These are phyloP conservation scores for Triangularia verruculosa DNA, from an alignment of 2,329 filamentous ascomycete genomes.

Conservation along the genomic window DNA sequence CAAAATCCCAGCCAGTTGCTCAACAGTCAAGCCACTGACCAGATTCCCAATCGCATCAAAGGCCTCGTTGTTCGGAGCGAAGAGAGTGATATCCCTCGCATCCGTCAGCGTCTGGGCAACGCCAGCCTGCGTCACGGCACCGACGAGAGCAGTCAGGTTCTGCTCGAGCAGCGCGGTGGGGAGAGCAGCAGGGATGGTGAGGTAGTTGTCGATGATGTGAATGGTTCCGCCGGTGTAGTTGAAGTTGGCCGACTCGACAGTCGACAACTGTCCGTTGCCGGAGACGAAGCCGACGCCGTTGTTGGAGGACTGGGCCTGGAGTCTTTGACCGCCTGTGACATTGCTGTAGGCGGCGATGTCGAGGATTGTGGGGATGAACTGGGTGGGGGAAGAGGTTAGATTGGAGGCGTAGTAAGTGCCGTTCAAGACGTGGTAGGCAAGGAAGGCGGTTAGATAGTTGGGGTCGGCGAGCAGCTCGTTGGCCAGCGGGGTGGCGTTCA, in stretches of 20 bases:
- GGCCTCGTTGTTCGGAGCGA: conserved; percentile 60
- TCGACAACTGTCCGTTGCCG: conserved; percentile 48
- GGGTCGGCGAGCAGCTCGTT: conserved; percentile 25
- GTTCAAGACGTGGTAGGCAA: conserved; percentile 58
- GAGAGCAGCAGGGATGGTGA: conserved; percentile 44
- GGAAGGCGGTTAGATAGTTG: conserved; percentile 38
- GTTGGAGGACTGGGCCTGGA: conserved; percentile 43
- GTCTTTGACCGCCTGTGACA: conserved; percentile 57
- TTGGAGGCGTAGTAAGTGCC: conserved; percentile 42
- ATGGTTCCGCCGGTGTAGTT: conserved; percentile 55
- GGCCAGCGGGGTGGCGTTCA: conserved; percentile 35
- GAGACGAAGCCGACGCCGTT: conserved; percentile 49
- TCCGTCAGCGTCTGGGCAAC: conserved; percentile 42
- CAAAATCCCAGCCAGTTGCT: conserved; percentile 52
- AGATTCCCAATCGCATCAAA: conserved; percentile 56
- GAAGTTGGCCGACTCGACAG: conserved; percentile 47
- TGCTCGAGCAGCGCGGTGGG: conserved; percentile 40
- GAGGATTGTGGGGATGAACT: conserved; percentile 42
- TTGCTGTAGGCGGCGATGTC: conserved; percentile 52
- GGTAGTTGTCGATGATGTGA: conserved; percentile 49
- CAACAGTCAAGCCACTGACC: conserved; percentile 44
- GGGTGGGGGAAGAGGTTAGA: conserved; percentile 27
- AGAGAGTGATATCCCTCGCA: conserved; percentile 56
- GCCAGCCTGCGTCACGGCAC: conserved; percentile 44
- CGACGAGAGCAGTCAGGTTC: conserved; percentile 45